Percentiles rank a stretch among this genome's conserved stretches.
phyloP scores from a whole-genome alignment of 257 asterid genomes.

The Nyctanthes arbortristis region DNA sequence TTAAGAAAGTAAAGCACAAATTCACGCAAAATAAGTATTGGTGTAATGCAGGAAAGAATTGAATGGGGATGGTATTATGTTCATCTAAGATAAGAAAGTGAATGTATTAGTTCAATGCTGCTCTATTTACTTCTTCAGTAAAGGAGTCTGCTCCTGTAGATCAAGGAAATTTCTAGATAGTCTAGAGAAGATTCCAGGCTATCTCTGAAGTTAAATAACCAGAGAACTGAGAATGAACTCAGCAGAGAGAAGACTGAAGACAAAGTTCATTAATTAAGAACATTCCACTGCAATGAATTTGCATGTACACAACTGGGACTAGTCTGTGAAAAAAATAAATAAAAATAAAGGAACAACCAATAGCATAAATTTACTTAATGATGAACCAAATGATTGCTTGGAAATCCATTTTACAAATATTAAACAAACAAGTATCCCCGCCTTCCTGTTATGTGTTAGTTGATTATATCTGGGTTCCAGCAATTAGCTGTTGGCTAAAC shows the following conservation, averaged over 20 bases:
- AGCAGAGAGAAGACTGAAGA: not conserved
- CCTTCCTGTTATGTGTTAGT: too few relatives aligned
- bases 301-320: not conserved
- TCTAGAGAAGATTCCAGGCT: not conserved
- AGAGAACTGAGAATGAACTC: not conserved
- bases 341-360: not conserved
- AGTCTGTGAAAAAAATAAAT: not conserved
- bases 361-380: not conserved
- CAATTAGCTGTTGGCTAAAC: not conserved
- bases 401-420: not conserved
- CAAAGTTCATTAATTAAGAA: not conserved
- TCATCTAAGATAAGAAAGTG: too few relatives aligned
- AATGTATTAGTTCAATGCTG: constrained; percentile 4
- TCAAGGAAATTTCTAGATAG: not conserved
- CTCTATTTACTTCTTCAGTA: constrained; percentile 18
- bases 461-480: not conserved
- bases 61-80: too few relatives aligned
- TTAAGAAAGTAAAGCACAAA: constrained; percentile 17
- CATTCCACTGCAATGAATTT: not conserved
- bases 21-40: not conserved
- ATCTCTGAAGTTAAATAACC: not conserved
- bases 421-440: not conserved
- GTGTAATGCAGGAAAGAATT: constrained; percentile 12
- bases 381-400: not conserved
- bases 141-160: not conserved